Evolutionary conservation across 2,329 filamentous ascomycete species (phyloP).

Genomic region (Ophiostoma ips): DNA sequence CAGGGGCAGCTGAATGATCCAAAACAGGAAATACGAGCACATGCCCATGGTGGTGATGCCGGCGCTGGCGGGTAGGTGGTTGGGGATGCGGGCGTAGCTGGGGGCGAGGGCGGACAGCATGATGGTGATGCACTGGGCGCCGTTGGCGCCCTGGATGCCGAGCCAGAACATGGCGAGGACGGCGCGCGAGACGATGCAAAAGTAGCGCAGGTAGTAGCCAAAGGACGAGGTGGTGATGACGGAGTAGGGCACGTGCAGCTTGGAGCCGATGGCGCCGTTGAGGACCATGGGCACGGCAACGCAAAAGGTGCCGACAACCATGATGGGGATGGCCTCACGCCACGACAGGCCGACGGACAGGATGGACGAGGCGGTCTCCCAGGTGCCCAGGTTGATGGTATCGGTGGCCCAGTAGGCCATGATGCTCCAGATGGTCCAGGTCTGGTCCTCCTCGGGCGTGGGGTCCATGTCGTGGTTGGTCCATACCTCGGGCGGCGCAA

Average conservation of each 20-base stretch:
- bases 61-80: slow-evolving; percentile 21
- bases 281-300: slow-evolving; percentile 39
- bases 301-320: slow-evolving; percentile 45
- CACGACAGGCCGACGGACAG: slow-evolving; percentile 17
- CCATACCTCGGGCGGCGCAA: slow-evolving; percentile 20
- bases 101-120: slow-evolving; percentile 22
- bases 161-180: slow-evolving; percentile 28
- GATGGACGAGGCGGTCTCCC: slow-evolving; percentile 16
- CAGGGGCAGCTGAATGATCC: slow-evolving; percentile 22
- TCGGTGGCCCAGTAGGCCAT: slow-evolving; percentile 19
- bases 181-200: slow-evolving; percentile 26
- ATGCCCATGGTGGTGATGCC: slow-evolving; percentile 26
- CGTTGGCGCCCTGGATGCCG: slow-evolving; percentile 34
- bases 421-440: slow-evolving; percentile 19
- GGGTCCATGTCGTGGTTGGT: slow-evolving; percentile 23
- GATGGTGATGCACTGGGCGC: slow-evolving; percentile 16
- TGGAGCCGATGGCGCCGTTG: slow-evolving; percentile 33
- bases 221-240: slow-evolving; percentile 31
- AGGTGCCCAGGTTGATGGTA: slow-evolving; percentile 17
- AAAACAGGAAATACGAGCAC: slow-evolving; percentile 25
- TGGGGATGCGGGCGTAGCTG: slow-evolving; percentile 23
- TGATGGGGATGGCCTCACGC: slow-evolving; percentile 34
- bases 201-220: slow-evolving; percentile 32
- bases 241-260: slow-evolving; percentile 34
- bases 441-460: slow-evolving; percentile 23